Base-by-base conservation (phyloP, 23 red algal genomes). In the Chondrus crispus region DNA sequence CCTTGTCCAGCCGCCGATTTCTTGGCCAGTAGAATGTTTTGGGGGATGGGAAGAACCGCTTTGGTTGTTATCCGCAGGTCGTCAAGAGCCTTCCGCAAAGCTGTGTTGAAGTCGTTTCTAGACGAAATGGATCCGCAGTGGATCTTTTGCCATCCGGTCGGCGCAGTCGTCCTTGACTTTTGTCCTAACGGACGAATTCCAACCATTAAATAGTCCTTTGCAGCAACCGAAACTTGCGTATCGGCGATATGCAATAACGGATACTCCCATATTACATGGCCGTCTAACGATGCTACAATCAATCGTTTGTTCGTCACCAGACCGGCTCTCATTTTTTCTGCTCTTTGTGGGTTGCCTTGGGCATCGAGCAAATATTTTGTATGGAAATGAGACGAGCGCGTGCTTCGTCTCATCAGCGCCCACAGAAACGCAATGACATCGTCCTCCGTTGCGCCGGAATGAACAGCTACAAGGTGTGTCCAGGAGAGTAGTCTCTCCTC, bases 201-300 rank as follows among this genome's bases (percentile, higher is more conserved):
- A 16, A 92, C 74, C 89, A 92, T 92, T 5, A 92, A 38, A 36
- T 72, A 74, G 60, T 92, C 76, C 22, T 35, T 92, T 42, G 42
- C 30, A 4, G 51, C 89, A 43, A 82, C 28, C 2, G 74, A 92
- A 46, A 92, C 89, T 62, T 92, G 62, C 16, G 77, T 81, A 11
- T 84, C 89, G 58, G 76, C 76, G 24, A 92, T 92, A 74, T 82
- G 55, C 53, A 60, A 44, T 16, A 92, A 68, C 12, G 89, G 89
- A 84, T 92, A 68, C 68, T 92, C 89, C 89, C 89, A 92, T 36
- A 92, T 24, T 42, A 92, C 51, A 11, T 92, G 89, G 58, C 89
- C 89, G 74, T 92, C 89, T 18, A 92, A 39, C 72, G 89, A 83
- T 20, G 89, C 62, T 52, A 92, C 75, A 29, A 92, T 72, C 46